phyloP scores from a whole-genome alignment of 352 stramenopile species.

The Albugo candida region DNA sequence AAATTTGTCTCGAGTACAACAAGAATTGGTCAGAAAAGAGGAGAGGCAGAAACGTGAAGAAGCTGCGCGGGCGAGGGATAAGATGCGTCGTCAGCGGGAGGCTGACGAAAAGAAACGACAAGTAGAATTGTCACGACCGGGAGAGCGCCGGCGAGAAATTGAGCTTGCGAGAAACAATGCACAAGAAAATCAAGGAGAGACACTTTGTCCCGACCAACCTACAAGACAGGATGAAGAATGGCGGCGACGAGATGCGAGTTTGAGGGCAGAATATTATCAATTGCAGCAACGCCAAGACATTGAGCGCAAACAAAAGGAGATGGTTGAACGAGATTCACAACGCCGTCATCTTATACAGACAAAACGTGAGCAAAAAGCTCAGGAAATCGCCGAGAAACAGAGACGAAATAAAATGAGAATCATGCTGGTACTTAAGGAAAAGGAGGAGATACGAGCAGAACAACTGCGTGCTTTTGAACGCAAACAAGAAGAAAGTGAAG shows the following conservation, averaged over 20 bases:
- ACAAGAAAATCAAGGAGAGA: not conserved
- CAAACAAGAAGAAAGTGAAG: conserved; percentile 40
- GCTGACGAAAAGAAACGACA: not conserved
- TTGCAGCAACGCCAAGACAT: no score
- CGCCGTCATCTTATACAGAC: no score
- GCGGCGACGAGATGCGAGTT: not conserved
- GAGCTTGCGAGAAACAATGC: not conserved
- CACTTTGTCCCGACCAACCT: not conserved
- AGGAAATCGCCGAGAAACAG: conserved; percentile 33
- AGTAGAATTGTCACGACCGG: no score
- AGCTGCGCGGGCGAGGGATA: conserved; percentile 13
- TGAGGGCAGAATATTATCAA: no score
- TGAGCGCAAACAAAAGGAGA: no score
- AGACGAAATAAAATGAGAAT: conserved; percentile 46
- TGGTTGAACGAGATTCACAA: no score
- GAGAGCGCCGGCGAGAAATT: not conserved
- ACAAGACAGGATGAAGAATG: not conserved
- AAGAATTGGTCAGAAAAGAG: conserved; percentile 24
- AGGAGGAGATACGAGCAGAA: conserved; percentile 9
- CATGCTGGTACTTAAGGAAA: conserved; percentile 33
- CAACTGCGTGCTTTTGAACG: conserved; percentile 25
- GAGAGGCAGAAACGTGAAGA: conserved; percentile 13
- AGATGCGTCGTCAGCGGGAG: not conserved
- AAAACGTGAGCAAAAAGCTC: conserved; percentile 11
- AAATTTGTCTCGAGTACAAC: conserved; percentile 18